Percentiles rank a stretch among this genome's conserved stretches.
Evolutionary conservation across 1,284 basidiomycete genomes (phyloP).

Genomic region (Cryptococcus sp.): DNA sequence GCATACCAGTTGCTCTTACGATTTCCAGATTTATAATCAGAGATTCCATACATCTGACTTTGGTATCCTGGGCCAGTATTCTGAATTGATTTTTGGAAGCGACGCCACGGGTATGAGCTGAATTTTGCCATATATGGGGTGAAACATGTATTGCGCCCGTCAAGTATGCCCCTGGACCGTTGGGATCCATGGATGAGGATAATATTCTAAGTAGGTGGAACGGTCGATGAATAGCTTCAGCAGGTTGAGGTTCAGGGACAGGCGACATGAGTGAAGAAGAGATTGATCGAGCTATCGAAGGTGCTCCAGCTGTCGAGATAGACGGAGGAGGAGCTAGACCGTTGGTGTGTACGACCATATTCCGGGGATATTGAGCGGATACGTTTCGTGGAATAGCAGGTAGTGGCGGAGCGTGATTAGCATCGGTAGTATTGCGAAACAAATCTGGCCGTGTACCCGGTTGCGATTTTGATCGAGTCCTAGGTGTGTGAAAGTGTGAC

Average conservation of each 20-base stretch:
- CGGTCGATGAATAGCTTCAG: slow-evolving; percentile 71
- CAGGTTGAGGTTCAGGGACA: slow-evolving; percentile 51
- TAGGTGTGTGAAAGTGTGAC: slow-evolving; percentile 1
- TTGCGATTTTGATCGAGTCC: slow-evolving; percentile 35
- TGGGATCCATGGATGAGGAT: slow-evolving; percentile 67
- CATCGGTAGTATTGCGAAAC: background rate
- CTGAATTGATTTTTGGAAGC: slow-evolving; percentile 2
- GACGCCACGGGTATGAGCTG: background rate
- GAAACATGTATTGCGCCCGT: slow-evolving; percentile 83
- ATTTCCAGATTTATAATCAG: slow-evolving; percentile 26
- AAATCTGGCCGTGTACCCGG: slow-evolving; percentile 31
- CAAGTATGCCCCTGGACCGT: slow-evolving; percentile 78
- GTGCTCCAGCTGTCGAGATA: slow-evolving; percentile 5
- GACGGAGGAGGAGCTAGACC: slow-evolving; percentile 17
- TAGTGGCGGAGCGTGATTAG: slow-evolving; percentile 10
- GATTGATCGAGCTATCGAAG: slow-evolving; percentile 9
- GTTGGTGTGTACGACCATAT: background rate
- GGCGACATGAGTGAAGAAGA: slow-evolving; percentile 26
- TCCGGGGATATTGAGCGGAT: background rate
- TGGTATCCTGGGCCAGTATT: slow-evolving; percentile 31
- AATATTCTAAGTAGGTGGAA: slow-evolving; percentile 85
- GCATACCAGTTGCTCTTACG: slow-evolving; percentile 47
- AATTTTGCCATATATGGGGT: slow-evolving; percentile 68
- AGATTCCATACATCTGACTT: slow-evolving; percentile 27
- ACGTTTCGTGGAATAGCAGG: background rate